Conservation (phyloP, 2,329 filamentous ascomycete genomes). For the Geosmithia morbida region DNA sequence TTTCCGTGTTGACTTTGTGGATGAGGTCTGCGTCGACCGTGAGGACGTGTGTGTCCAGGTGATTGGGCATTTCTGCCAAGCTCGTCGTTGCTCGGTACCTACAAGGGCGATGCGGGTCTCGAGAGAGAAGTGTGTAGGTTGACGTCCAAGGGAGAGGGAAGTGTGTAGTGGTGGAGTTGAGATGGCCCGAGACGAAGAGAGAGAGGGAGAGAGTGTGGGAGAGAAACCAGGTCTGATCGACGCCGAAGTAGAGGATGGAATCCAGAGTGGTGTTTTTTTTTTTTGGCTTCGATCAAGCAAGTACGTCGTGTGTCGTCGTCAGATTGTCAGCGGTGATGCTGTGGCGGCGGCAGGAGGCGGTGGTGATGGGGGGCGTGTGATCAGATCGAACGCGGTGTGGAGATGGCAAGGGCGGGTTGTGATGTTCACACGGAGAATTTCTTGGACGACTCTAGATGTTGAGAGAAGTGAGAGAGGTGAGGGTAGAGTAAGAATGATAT, state of each 20-base stretch:
- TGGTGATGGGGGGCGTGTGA: not conserved
- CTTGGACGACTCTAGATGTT: not conserved
- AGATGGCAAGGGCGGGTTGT: not conserved
- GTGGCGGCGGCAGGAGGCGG: not conserved
- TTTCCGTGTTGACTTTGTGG: slow-evolving; percentile 86
- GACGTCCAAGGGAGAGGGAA: not conserved
- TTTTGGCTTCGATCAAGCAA: not conserved
- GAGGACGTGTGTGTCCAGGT: slow-evolving; percentile 72
- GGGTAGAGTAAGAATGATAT: not conserved
- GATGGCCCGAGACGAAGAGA: not conserved
- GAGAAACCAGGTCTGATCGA: not conserved
- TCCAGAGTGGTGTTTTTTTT: not conserved
- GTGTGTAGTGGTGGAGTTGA: not conserved
- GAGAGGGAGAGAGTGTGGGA: no score
- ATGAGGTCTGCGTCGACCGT: slow-evolving; percentile 86
- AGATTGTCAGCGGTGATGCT: not conserved
- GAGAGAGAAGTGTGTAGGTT: slow-evolving; percentile 5
- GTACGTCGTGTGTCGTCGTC: slow-evolving; percentile 3
- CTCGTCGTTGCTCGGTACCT: slow-evolving; percentile 9
- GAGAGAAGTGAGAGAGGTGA: not conserved
- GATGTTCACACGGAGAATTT: not conserved
- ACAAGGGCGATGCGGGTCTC: slow-evolving; percentile 21
- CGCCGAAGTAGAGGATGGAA: not conserved
- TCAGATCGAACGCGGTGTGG: not conserved
- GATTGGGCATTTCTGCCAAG: slow-evolving; percentile 57